Conservation (phyloP, 2,329 filamentous ascomycete species). For the Rutstroemia sp. region DNA sequence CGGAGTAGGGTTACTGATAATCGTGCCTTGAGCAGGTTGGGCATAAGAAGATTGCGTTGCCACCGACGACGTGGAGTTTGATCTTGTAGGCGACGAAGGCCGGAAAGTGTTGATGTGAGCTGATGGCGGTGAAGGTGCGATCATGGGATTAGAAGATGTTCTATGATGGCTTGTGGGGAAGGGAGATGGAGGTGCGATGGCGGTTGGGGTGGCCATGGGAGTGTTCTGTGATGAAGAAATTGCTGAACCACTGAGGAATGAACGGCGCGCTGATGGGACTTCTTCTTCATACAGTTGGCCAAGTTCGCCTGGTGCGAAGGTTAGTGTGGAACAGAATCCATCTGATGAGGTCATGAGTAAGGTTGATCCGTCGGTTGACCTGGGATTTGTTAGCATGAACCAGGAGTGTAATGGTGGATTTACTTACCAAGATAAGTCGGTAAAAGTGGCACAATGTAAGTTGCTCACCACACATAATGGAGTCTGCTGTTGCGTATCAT, state of each 20-base stretch:
- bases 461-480: constrained; percentile 95
- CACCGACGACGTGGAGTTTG: constrained; percentile 79
- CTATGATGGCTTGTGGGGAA: constrained; percentile 51
- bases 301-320: constrained; percentile 76
- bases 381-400: constrained; percentile 28
- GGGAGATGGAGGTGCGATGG: constrained; percentile 53
- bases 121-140: constrained; percentile 51
- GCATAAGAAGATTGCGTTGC: constrained; percentile 53
- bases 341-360: constrained; percentile 96
- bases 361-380: constrained; percentile 69
- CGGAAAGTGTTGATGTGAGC: constrained; percentile 45
- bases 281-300: constrained; percentile 74
- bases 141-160: constrained; percentile 46
- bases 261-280: constrained; percentile 41
- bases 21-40: constrained; percentile 32
- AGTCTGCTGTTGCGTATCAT: constrained; percentile 94
- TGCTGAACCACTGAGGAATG: constrained; percentile 31
- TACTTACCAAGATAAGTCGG: constrained; percentile 84
- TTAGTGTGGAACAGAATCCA: constrained; percentile 89
- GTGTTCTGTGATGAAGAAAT: constrained; percentile 55
- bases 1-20: constrained; percentile 72
- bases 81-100: constrained; percentile 71
- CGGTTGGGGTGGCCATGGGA: constrained; percentile 59
- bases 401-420: background rate
- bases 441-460: constrained; percentile 94